Evolutionary conservation across 441 rosid species (phyloP), one percentile per base, ranked within the genome.

Genomic region (Hura crepitans): DNA sequence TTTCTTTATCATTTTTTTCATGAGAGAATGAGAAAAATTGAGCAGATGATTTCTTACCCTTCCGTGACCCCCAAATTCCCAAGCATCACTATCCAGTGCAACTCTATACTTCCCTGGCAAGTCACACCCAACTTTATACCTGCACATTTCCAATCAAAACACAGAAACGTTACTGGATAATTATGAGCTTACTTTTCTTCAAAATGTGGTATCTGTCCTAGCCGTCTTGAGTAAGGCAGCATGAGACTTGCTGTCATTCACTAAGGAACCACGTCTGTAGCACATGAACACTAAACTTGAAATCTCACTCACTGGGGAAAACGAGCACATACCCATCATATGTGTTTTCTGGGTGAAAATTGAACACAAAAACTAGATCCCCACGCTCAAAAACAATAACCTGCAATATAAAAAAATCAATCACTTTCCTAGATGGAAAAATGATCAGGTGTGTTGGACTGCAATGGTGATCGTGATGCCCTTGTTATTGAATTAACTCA

Each of bases 311-410:
- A 25, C 47, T 10, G 31, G 9, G 42, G 22, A 43, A 69, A 46
- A 57, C 11, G 22, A 63, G 54, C 49, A 65, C 80, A 53, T 84
- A 90, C 96, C 94, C 96, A 51, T 87, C 84, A 50, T 90, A 86
- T 46, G 88, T 80, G 63, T 84, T 85, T 59, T 84, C 84, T 28
- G 96, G 89, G 77, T 90, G 94, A 78, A 90, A 90, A 79, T 90
- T 90, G 85, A 88, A 88, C 64, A 90, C 88, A 28, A 88, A 88
- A 71, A 88, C 84, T 54, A 88, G 82, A 81, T 88, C 92, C 77
- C 93, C 92, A 37, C 82, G 89, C 85, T 88, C 96, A 78, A 90
- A 90, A 72, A 90, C 92, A 7, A 90, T 85, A 74, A 88, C 90
- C 96, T 88, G 89, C 50, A 71, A 70, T 30, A 62, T 50, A n/a